These are phyloP conservation scores for Globisporangium okanoganense DNA, from an alignment of 352 stramenopile genomes.

Conservation along the genomic window DNA sequence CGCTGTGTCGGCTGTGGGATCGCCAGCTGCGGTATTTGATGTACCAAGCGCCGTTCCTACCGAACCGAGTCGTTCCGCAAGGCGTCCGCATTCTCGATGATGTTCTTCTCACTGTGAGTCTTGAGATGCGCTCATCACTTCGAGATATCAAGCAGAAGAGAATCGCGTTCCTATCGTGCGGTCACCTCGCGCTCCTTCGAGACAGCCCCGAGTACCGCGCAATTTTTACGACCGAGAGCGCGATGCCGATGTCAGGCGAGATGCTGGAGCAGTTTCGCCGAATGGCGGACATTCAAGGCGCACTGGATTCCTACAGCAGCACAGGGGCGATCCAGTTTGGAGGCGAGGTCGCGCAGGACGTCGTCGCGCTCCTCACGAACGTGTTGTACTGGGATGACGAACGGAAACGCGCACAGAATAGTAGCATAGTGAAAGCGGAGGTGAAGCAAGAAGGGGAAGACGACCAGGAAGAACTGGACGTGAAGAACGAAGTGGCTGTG, in stretches of 20 bases:
- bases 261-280: slow-evolving; percentile 57
- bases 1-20: slow-evolving; percentile 73
- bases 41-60: slow-evolving; percentile 66
- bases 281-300: slow-evolving; percentile 82
- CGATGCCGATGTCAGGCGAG: slow-evolving; percentile 40
- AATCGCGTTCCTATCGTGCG: slow-evolving; percentile 35
- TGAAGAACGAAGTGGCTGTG: not conserved
- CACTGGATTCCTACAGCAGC: slow-evolving; percentile 54
- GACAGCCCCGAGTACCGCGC: slow-evolving; percentile 57
- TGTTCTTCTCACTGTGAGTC: slow-evolving; percentile 67
- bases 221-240: slow-evolving; percentile 55
- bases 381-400: slow-evolving; percentile 65
- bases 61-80: slow-evolving; percentile 77
- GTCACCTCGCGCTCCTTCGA: slow-evolving; percentile 67
- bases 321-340: slow-evolving; percentile 74
- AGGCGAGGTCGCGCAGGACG: slow-evolving; percentile 72
- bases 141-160: slow-evolving; percentile 44
- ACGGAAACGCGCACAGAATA: slow-evolving; percentile 42
- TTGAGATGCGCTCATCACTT: slow-evolving; percentile 58
- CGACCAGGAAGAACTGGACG: not conserved
- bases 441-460: not conserved
- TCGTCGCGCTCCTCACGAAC: slow-evolving; percentile 63
- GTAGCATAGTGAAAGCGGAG: slow-evolving; percentile 3
- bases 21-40: slow-evolving; percentile 75
- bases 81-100: slow-evolving; percentile 81